phyloP scores from a whole-genome alignment of 2,329 filamentous ascomycete species.

The Pseudogymnoascus sp. region DNA sequence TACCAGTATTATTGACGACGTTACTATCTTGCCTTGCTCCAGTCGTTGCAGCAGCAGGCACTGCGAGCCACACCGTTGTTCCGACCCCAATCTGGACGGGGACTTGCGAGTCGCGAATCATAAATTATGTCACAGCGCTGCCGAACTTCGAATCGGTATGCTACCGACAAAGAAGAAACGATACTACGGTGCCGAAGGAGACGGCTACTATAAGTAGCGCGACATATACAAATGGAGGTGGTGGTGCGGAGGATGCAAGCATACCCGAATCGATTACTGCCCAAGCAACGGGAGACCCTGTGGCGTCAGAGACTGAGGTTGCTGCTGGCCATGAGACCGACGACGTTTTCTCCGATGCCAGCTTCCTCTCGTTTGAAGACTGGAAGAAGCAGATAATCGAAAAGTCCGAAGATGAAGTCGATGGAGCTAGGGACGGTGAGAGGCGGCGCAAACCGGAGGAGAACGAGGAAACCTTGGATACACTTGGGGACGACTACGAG shows the following conservation, averaged over 20 bases:
- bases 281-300: conserved; percentile 9
- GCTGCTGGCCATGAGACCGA: conserved; percentile 37
- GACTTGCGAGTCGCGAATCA: conserved; percentile 51
- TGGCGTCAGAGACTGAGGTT: background rate
- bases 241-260: conserved; percentile 8
- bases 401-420: conserved; percentile 59
- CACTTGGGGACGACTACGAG: conserved; percentile 78
- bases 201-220: conserved; percentile 12
- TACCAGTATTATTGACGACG: background rate
- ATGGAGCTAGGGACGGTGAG: conserved; percentile 39
- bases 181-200: conserved; percentile 4
- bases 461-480: conserved; percentile 62
- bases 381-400: conserved; percentile 94
- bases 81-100: conserved; percentile 9
- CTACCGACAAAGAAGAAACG: conserved; percentile 14
- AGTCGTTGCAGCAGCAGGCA: background rate
- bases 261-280: conserved; percentile 7
- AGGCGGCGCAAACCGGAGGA: conserved; percentile 43
- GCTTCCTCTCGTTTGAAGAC: conserved; percentile 94
- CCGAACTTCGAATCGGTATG: conserved; percentile 52
- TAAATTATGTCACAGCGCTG: conserved; percentile 83
- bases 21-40: background rate
- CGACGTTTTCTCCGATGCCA: conserved; percentile 61
- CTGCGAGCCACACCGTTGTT: background rate
- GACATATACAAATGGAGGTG: conserved; percentile 9